Base-by-base conservation (phyloP, 1,284 basidiomycete species). In the Ganoderma sinense region DNA sequence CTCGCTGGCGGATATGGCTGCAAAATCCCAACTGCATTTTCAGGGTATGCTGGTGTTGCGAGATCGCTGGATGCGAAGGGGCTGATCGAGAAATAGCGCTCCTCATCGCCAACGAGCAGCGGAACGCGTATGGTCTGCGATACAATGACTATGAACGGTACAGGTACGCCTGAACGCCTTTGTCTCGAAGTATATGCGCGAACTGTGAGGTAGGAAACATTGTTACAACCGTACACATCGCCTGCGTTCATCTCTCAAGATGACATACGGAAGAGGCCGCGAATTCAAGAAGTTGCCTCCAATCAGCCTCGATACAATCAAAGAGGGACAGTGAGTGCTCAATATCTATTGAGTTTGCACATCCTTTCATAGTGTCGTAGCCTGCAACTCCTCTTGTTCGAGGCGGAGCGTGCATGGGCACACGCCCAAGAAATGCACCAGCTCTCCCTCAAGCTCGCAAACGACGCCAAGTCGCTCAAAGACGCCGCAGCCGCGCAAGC, bases 341-440 rank as follows among this genome's bases (percentile, higher is more conserved):
- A 4, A 23, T n/a, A 26, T 7, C 36, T 7, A 45, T 62, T 29
- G 36, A 20, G 2, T 20, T 68, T 69, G 14, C 67, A 53, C 18
- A 26, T 6, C 23, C n/a, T 40, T 41, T 40, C 39, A 41, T 43
- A 11, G 14, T 8, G n/a, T 41, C n/a, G 5, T 66, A 95, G 94
- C 75, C 86, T 97, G 10, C 91, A 97, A 75, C 86, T 98, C 1
- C 83, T 97, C 53, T 86, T 98, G 13, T 92, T 97, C 77, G 95
- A 97, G 78, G 89, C 95, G 7, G 97, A 98, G 81, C 90, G 97
- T 62, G 94, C 95, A n/a, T 96, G 96, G 90, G 91, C 95, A 0
- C 91, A 95, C 80, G 91, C 95, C 11, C 94, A 97, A 81, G 94
- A 96, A 73, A 87, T 97, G 53, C 84, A 87, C 66, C 80, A 87